Percentiles rank a stretch among this genome's conserved stretches.
Evolutionary conservation across 2,329 filamentous ascomycete genomes (phyloP).

Genomic region (Stagonosporopsis vannaccii): DNA sequence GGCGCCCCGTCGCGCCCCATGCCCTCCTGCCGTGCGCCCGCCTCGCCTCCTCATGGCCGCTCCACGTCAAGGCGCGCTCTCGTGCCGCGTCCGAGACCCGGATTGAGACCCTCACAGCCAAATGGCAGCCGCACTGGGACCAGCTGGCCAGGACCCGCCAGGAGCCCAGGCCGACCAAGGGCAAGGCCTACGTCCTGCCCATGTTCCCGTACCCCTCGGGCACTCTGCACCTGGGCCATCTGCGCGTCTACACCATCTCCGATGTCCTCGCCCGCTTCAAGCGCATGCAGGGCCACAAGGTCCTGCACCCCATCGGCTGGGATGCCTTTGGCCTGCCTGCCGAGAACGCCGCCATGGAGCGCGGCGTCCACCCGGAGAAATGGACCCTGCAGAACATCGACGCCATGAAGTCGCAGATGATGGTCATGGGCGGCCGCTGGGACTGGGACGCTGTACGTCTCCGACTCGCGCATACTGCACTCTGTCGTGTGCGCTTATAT

Average conservation of each 20-base stretch:
- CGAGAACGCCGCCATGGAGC: constrained; percentile 88
- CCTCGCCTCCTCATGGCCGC: constrained; percentile 6
- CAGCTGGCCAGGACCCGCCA: constrained; percentile 19
- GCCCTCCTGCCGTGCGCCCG: constrained; percentile 10
- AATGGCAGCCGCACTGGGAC: constrained; percentile 63
- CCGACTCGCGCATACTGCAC: no score
- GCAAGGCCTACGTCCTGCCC: constrained; percentile 74
- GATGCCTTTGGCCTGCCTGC: constrained; percentile 91
- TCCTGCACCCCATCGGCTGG: constrained; percentile 92
- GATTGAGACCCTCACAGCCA: constrained; percentile 41
- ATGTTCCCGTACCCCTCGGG: constrained; percentile 97
- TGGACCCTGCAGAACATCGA: constrained; percentile 85
- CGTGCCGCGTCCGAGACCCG: constrained; percentile 12
- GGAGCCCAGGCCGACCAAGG: constrained; percentile 28
- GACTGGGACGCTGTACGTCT: constrained; percentile 77
- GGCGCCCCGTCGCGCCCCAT: constrained; percentile 28
- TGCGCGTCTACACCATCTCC: constrained; percentile 89
- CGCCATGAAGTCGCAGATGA: constrained; percentile 84
- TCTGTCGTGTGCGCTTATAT: no score
- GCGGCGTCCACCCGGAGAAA: constrained; percentile 75
- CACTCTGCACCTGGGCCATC: constrained; percentile 82
- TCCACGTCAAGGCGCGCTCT: constrained; percentile 17
- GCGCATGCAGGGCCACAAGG: constrained; percentile 74
- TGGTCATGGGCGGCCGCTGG: constrained; percentile 80
- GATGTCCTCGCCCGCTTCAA: constrained; percentile 83